A percentile compares a stretch with the other conserved stretches of the same genome.
Conservation (phyloP, 2,329 filamentous ascomycete genomes). For the Daldinia eschscholtzii region DNA sequence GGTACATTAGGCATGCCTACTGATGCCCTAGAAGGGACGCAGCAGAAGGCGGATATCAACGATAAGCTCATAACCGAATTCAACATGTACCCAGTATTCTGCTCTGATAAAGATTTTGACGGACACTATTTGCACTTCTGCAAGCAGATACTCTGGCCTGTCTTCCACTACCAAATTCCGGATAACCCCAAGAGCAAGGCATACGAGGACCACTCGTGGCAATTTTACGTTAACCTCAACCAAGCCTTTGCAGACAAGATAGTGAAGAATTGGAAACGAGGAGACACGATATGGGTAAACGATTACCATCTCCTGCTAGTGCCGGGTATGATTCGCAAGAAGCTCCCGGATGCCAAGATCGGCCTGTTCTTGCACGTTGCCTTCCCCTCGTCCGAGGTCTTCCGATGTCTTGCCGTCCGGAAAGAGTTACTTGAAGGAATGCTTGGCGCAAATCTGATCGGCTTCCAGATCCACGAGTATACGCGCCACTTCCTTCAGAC, state of each 20-base stretch:
- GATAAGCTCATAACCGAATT: conserved; percentile 84
- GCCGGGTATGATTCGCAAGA: conserved; percentile 88
- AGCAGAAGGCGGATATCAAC: conserved; percentile 85
- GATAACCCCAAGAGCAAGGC: conserved; percentile 99
- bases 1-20: conserved; percentile 95
- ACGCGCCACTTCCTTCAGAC: conserved; percentile 95
- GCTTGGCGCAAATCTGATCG: conserved; percentile 90
- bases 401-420: conserved; percentile 88
- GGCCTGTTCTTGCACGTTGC: conserved; percentile 96
- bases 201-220: conserved; percentile 96
- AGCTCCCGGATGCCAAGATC: conserved; percentile 92
- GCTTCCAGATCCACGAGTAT: conserved; percentile 95
- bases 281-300: conserved; percentile 94
- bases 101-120: conserved; percentile 91
- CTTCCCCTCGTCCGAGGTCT: conserved; percentile 96
- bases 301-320: conserved; percentile 95
- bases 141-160: conserved; percentile 97
- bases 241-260: conserved; percentile 93
- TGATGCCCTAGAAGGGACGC: conserved; percentile 79
- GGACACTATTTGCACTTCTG: conserved; percentile 96
- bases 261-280: conserved; percentile 90
- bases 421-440: conserved; percentile 92
- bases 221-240: conserved; percentile 93
- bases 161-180: conserved; percentile 98
- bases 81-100: conserved; percentile 85